Evolutionary conservation across 1,284 basidiomycete species (phyloP), one percentile per base, ranked within the genome.

Genomic region (Pseudozyma pruni): DNA sequence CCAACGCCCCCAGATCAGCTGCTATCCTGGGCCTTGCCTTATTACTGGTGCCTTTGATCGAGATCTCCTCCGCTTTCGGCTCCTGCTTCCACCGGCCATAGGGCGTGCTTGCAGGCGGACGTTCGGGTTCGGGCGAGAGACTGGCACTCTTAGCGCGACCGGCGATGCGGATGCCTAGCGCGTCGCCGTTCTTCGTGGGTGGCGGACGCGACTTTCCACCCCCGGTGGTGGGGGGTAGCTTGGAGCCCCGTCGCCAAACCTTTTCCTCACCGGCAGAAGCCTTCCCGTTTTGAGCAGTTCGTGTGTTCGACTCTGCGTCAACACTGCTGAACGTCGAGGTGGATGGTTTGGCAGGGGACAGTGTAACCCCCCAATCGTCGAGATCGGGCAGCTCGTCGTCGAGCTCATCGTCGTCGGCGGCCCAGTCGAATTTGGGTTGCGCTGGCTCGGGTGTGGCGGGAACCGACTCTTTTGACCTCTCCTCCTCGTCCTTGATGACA

Each of bases 321-420:
- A 31, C 27, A 1, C 27, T n/a, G 2, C 33, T 8, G 8, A 33
- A 34, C 7, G 47, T n/a, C 8, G 42, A 29, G 17, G 37, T 20
- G 32, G 31, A 50, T 17, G 69, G 61, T 19, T 67, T 67, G 27
- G 25, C 31, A 37, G 55, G 55, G 8, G 60, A 42, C 9, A 70
- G 61, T 2, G 70, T 70, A 3, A 75, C 59, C 1, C 70, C 73
- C 73, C 73, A 75, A 39, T 76, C 75, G 20, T 73, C 64, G 2
- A 78, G 49, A 35, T 78, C 75, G 2, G 75, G 75, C 27, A 78
- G 43, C 44, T 62, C 47, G 46, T 78, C 75, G 33, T 71, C 75
- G 10, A 66, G 45, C 34, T 78, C 75, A 37, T 68, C 71, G 43
- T 76, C 75, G 17, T 78, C 75, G 2, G 61, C 74, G 6, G 75